phyloP scores from a whole-genome alignment of 768 basidiomycete genomes.

The Xanthoconium purpureum region DNA sequence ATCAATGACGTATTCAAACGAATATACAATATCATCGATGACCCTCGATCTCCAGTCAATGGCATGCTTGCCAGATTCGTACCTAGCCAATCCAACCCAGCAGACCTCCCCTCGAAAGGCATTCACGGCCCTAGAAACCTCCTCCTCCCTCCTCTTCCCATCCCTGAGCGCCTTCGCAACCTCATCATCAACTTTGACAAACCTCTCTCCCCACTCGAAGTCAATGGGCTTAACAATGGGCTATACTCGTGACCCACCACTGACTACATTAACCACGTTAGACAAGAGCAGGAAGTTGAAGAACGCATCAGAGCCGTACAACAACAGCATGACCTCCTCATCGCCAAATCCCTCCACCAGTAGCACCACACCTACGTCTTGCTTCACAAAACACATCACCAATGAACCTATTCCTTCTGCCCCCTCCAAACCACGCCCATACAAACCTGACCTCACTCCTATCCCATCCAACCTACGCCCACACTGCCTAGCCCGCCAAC shows the following conservation, averaged over 20 bases:
- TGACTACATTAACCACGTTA: too few relatives aligned
- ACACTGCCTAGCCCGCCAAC: neutral
- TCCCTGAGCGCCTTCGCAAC: neutral
- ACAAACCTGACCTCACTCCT: neutral
- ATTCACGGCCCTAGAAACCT: neutral
- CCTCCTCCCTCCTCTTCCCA: neutral
- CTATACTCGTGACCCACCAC: too few relatives aligned
- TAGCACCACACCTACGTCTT: neutral
- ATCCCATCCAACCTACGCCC: neutral
- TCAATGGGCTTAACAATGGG: too few relatives aligned
- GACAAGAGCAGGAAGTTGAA: too few relatives aligned
- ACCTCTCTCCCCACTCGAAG: too few relatives aligned
- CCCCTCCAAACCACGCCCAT: neutral
- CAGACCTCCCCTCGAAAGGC: too few relatives aligned
- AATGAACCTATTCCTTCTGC: too few relatives aligned
- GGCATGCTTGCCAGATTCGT: neutral
- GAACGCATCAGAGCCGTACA: too few relatives aligned
- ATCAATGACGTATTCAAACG: neutral
- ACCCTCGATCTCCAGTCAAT: fast-evolving
- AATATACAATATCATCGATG: neutral
- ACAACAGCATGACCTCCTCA: neutral
- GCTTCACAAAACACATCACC: neutral
- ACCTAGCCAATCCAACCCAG: neutral
- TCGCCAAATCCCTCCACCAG: neutral
- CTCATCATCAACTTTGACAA: neutral